Conservation (phyloP, 352 stramenopile species). For the Pythium sp. region DNA sequence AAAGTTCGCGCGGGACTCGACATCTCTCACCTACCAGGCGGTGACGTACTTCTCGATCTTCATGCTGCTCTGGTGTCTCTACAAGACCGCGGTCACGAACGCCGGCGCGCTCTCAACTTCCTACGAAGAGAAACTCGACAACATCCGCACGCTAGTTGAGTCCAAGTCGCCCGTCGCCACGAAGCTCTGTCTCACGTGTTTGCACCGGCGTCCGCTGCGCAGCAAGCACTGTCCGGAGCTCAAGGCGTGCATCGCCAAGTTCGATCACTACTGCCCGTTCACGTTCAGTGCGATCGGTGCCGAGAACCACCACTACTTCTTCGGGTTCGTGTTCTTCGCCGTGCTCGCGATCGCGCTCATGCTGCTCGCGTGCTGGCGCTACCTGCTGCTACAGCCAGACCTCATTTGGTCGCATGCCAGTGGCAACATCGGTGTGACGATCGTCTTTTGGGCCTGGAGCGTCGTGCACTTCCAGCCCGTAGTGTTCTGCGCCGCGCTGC, state of each 20-base stretch:
- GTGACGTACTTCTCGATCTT: slow-evolving; percentile 22
- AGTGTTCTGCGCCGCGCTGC: slow-evolving; percentile 46
- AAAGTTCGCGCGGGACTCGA: slow-evolving; percentile 23
- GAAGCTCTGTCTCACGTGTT: slow-evolving; percentile 77
- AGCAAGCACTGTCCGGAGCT: slow-evolving; percentile 79
- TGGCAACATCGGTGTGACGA: not conserved
- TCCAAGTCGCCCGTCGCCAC: slow-evolving; percentile 68
- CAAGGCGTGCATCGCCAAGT: slow-evolving; percentile 77
- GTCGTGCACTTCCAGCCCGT: slow-evolving; percentile 62
- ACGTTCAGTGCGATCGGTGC: slow-evolving; percentile 93
- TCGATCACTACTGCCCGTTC: slow-evolving; percentile 86
- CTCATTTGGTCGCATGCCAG: slow-evolving; percentile 19
- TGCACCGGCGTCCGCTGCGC: slow-evolving; percentile 71
- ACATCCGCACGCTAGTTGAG: slow-evolving; percentile 68
- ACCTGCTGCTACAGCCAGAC: slow-evolving; percentile 14
- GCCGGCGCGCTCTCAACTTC: slow-evolving; percentile 63
- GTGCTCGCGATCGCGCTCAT: slow-evolving; percentile 55
- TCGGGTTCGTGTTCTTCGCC: slow-evolving; percentile 87
- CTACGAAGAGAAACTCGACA: slow-evolving; percentile 65
- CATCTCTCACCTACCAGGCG: slow-evolving; percentile 30
- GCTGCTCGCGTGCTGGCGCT: slow-evolving; percentile 47
- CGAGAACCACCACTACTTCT: slow-evolving; percentile 94
- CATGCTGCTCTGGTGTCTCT: slow-evolving; percentile 50
- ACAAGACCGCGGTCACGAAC: slow-evolving; percentile 50
- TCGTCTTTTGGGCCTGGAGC: slow-evolving; percentile 37